Percentiles rank a stretch among this genome's conserved stretches.
Evolutionary conservation across 1,284 basidiomycete genomes (phyloP).

Genomic region (Irpex sp.): DNA sequence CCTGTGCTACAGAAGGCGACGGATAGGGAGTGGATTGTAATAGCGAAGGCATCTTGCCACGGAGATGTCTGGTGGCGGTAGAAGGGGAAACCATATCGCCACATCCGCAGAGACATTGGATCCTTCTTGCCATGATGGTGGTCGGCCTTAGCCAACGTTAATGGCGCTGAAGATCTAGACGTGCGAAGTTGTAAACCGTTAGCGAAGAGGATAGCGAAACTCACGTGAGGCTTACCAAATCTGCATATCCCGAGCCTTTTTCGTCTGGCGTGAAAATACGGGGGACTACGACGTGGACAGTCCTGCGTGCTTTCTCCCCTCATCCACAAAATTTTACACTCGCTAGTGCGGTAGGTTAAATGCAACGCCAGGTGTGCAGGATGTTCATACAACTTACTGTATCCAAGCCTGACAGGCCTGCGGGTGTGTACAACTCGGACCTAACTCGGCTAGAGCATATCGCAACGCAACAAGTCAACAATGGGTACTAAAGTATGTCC

Average conservation of each 20-base stretch:
- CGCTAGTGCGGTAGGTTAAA: too few relatives aligned
- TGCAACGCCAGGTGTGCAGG: too few relatives aligned
- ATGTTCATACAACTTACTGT: too few relatives aligned
- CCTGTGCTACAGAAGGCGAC: neutral
- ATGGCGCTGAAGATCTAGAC: neutral
- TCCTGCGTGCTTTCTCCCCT: too few relatives aligned
- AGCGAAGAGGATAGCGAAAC: neutral
- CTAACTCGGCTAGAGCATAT: too few relatives aligned
- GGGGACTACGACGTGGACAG: too few relatives aligned
- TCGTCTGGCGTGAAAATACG: too few relatives aligned
- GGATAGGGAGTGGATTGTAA: neutral
- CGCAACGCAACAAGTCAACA: too few relatives aligned
- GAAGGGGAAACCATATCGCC: neutral
- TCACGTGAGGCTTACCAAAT: neutral
- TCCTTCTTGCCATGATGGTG: neutral
- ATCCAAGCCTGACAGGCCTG: too few relatives aligned
- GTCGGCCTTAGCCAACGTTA: neutral
- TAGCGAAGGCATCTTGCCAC: neutral
- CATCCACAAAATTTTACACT: too few relatives aligned
- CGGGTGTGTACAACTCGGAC: too few relatives aligned
- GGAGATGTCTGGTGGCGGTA: constrained; percentile 4
- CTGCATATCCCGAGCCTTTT: neutral
- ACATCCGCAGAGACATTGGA: neutral
- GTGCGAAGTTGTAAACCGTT: neutral
- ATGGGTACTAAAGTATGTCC: too few relatives aligned